phyloP scores from a whole-genome alignment of 371 early-diverging fungal genomes.

The Rhizopus stolonifer region DNA sequence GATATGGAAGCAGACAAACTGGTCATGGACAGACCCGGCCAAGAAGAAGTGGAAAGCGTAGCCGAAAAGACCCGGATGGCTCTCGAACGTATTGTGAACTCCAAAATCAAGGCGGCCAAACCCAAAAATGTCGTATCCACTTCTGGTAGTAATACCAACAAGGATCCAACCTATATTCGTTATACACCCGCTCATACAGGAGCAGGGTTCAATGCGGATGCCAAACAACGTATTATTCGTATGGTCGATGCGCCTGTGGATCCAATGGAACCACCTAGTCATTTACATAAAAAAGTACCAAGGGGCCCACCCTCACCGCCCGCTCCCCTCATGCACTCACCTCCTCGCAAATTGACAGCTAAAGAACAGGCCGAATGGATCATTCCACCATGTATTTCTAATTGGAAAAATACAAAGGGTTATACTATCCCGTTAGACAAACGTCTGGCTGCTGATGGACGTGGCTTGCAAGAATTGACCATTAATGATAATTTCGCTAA shows the following conservation, averaged over 20 bases:
- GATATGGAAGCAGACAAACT: conserved; percentile 72
- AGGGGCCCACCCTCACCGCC: conserved; percentile 90
- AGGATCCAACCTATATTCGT: conserved; percentile 81
- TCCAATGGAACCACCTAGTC: conserved; percentile 94
- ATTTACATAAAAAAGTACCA: conserved; percentile 90
- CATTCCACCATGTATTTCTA: conserved; percentile 96
- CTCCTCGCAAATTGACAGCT: conserved; percentile 91
- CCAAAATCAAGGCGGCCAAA: conserved; percentile 69
- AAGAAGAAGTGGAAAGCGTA: conserved; percentile 76
- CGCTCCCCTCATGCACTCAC: conserved; percentile 96
- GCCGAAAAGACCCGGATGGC: conserved; percentile 88
- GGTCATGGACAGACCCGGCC: conserved; percentile 74
- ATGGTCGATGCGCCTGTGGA: conserved; percentile 95
- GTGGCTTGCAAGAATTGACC: conserved; percentile 87
- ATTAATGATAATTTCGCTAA: conserved; percentile 97
- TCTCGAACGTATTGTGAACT: conserved; percentile 85
- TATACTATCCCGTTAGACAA: conserved; percentile 98
- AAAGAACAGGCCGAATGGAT: conserved; percentile 96
- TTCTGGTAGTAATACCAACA: conserved; percentile 53
- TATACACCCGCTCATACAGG: conserved; percentile 86
- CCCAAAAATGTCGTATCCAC: conserved; percentile 60
- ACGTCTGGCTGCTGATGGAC: conserved; percentile 95
- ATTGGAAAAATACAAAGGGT: conserved; percentile 99
- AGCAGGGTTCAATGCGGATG: conserved; percentile 63
- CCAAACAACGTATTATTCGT: conserved; percentile 82